Conservation (phyloP, 179 eudicot genomes). For the Vitellaria paradoxa region DNA sequence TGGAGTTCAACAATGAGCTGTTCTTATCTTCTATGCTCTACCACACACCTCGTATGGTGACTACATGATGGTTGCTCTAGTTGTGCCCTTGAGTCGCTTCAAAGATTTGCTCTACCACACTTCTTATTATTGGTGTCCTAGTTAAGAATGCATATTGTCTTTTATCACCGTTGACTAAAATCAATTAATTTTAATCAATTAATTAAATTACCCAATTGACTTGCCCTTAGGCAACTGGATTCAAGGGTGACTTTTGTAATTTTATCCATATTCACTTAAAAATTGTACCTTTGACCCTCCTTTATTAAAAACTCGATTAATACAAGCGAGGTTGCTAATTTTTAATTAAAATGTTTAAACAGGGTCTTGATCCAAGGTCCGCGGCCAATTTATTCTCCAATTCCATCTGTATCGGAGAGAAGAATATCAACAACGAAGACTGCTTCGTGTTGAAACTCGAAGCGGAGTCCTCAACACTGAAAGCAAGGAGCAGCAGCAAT, state of each 20-base stretch:
- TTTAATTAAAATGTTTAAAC: neutral
- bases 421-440: constrained; percentile 60
- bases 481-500: constrained; percentile 74
- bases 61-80: neutral
- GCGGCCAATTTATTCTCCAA: constrained; percentile 77
- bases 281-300: too few relatives aligned
- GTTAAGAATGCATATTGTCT: too few relatives aligned
- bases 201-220: too few relatives aligned
- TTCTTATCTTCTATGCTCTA: neutral
- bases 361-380: constrained; percentile 90
- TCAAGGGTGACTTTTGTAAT: too few relatives aligned
- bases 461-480: constrained; percentile 59
- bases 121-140: too few relatives aligned
- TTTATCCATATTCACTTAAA: too few relatives aligned
- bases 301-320: too few relatives aligned
- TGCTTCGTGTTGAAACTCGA: constrained; percentile 84
- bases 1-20: constrained; percentile 8
- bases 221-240: too few relatives aligned
- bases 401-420: constrained; percentile 81
- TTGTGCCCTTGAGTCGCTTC: neutral
- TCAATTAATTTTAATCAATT: too few relatives aligned
- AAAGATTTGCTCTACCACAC: neutral
- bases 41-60: too few relatives aligned
- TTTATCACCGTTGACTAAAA: too few relatives aligned
- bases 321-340: too few relatives aligned